Evolutionary conservation across 2,329 filamentous ascomycete species (phyloP).

Genomic region (Hypoxylon sp.): DNA sequence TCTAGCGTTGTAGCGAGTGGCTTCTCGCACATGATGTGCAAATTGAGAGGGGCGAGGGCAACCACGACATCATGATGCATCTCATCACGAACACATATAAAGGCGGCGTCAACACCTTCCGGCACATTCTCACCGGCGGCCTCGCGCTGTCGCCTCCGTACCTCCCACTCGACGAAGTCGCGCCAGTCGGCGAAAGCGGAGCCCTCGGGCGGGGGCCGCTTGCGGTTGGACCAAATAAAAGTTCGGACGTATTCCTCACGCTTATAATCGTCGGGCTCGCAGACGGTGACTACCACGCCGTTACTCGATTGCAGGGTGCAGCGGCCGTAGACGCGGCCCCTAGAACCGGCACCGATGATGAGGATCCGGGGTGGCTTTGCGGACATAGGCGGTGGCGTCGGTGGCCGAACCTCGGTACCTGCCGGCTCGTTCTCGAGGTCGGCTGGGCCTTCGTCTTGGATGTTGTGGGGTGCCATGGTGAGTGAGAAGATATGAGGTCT

Average conservation of each 20-base stretch:
- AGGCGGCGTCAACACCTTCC: conserved; percentile 73
- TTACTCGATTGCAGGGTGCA: conserved; percentile 76
- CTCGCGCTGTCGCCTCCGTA: conserved; percentile 68
- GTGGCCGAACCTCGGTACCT: conserved; percentile 53
- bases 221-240: conserved; percentile 77
- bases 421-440: conserved; percentile 47
- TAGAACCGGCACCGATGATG: conserved; percentile 86
- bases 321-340: conserved; percentile 80
- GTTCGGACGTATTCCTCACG: conserved; percentile 77
- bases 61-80: conserved; percentile 87
- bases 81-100: conserved; percentile 84
- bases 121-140: conserved; percentile 65
- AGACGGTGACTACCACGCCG: conserved; percentile 81
- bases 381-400: conserved; percentile 62
- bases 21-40: conserved; percentile 97
- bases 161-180: conserved; percentile 82
- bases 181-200: conserved; percentile 82
- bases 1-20: conserved; percentile 84
- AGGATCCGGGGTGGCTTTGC: conserved; percentile 75
- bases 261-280: conserved; percentile 85
- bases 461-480: conserved; percentile 52
- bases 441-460: conserved; percentile 50
- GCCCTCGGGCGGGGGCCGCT: conserved; percentile 65
- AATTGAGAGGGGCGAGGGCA: conserved; percentile 75
- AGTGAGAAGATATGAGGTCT: not conserved